Conservation (phyloP, 106 monocot species). For the Allium fistulosum region DNA sequence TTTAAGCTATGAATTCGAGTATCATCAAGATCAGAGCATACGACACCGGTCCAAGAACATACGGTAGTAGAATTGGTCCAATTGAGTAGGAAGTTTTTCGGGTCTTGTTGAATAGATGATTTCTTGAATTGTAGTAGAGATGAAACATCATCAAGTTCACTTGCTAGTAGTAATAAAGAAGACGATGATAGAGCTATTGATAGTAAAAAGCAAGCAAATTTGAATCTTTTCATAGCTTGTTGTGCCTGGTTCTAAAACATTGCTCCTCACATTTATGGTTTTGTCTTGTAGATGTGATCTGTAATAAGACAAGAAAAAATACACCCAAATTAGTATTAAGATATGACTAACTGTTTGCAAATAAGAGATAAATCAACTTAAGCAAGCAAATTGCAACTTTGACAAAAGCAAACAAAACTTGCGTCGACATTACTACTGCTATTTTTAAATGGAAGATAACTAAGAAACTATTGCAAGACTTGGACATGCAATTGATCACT, state of each 20-base stretch:
- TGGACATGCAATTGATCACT: no score
- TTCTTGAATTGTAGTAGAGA: slow-evolving; percentile 35
- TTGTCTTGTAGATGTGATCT: no score
- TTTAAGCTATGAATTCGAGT: slow-evolving; percentile 17
- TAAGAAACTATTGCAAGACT: no score
- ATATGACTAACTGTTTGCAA: no score
- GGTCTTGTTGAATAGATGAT: slow-evolving; percentile 29
- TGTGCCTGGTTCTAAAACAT: background rate
- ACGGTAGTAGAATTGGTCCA: slow-evolving; percentile 27
- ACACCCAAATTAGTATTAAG: no score
- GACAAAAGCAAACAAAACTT: no score
- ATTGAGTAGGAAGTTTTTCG: slow-evolving; percentile 13
- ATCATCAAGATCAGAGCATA: slow-evolving; percentile 24
- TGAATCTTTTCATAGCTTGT: slow-evolving; percentile 18
- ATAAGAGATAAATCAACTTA: no score
- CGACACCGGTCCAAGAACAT: slow-evolving; percentile 42
- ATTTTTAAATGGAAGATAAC: no score
- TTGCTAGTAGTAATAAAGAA: slow-evolving; percentile 10
- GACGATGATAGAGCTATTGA: slow-evolving; percentile 8
- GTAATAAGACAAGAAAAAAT: no score
- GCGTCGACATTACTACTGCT: no score
- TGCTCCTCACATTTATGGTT: no score
- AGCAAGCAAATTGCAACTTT: no score
- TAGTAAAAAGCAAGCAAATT: slow-evolving; percentile 9
- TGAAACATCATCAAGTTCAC: slow-evolving; percentile 17